These are phyloP conservation scores for Naematelia aurantialba DNA, from an alignment of 768 basidiomycete species.

Conservation along the genomic window DNA sequence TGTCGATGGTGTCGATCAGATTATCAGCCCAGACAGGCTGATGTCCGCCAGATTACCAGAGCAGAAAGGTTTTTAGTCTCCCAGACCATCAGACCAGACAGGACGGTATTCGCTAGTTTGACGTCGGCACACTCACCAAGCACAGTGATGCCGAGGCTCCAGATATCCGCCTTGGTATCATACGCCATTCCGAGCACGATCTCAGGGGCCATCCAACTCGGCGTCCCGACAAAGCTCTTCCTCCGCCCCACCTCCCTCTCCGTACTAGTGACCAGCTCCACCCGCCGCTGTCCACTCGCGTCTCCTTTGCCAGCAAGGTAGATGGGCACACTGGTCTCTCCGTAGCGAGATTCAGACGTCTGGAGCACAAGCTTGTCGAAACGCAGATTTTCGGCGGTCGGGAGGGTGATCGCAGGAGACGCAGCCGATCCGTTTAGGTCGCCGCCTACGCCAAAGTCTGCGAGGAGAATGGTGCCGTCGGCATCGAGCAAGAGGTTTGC, in stretches of 20 bases:
- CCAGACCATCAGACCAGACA: no score
- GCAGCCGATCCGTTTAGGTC: conserved; percentile 54
- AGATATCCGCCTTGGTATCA: conserved; percentile 79
- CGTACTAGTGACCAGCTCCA: neutral
- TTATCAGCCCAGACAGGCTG: no score
- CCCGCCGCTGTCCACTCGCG: neutral
- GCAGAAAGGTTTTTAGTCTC: no score
- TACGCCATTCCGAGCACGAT: conserved; percentile 79
- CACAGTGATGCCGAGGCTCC: conserved; percentile 95
- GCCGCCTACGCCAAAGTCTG: conserved; percentile 88
- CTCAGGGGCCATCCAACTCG: conserved; percentile 97
- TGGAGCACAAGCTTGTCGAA: conserved; percentile 6
- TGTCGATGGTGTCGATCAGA: neutral
- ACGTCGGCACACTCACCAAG: no score
- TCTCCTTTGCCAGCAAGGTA: neutral
- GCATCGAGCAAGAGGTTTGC: conserved; percentile 86
- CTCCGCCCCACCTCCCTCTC: conserved; percentile 64
- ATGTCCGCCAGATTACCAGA: no score
- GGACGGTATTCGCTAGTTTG: no score
- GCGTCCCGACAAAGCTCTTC: conserved; percentile 92
- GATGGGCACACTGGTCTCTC: conserved; percentile 1
- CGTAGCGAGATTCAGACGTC: neutral
- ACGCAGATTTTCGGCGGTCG: conserved; percentile 20
- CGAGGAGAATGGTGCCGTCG: conserved; percentile 64
- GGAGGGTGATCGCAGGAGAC: neutral